A percentile compares a stretch with the other conserved stretches of the same genome.
Evolutionary conservation across 148 eudicot genomes (phyloP).

Genomic region (Cornus kousa): DNA sequence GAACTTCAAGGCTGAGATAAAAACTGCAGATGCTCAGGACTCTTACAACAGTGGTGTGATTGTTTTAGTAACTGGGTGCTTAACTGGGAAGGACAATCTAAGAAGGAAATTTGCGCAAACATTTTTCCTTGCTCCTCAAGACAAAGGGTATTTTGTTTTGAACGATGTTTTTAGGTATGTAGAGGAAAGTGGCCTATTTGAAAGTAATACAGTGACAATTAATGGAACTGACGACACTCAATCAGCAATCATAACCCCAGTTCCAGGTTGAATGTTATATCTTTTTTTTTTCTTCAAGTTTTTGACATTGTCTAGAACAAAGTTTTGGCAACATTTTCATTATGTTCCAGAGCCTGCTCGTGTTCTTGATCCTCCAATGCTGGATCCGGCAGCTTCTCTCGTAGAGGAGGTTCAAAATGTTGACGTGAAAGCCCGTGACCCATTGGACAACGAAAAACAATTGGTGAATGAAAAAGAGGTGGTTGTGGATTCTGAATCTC

Average conservation of each 20-base stretch:
- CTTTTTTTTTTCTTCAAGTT: background rate
- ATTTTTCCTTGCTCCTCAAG: conserved; percentile 81
- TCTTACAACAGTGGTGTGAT: conserved; percentile 65
- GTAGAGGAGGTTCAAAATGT: conserved; percentile 30
- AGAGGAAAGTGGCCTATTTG: conserved; percentile 41
- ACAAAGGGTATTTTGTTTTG: conserved; percentile 58
- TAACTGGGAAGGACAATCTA: conserved; percentile 58
- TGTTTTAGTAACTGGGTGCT: conserved; percentile 67
- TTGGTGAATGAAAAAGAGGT: conserved; percentile 26
- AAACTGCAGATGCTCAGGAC: conserved; percentile 74
- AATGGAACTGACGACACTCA: conserved; percentile 33
- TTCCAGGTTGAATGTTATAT: conserved; percentile 36
- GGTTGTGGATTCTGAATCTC: conserved; percentile 29
- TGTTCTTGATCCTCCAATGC: conserved; percentile 25
- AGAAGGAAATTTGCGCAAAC: conserved; percentile 64
- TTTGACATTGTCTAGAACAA: background rate
- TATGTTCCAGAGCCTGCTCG: conserved; percentile 37
- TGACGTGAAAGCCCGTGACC: conserved; percentile 24
- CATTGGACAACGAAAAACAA: conserved; percentile 25
- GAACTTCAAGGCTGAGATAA: conserved; percentile 66
- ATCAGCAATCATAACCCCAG: conserved; percentile 19
- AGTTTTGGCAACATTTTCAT: conserved; percentile 1
- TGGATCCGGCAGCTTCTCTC: conserved; percentile 25
- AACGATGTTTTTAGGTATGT: conserved; percentile 68
- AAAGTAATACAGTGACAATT: conserved; percentile 17